phyloP scores from a whole-genome alignment of 179 eudicot genomes.

The Sideroxylon spinosum region DNA sequence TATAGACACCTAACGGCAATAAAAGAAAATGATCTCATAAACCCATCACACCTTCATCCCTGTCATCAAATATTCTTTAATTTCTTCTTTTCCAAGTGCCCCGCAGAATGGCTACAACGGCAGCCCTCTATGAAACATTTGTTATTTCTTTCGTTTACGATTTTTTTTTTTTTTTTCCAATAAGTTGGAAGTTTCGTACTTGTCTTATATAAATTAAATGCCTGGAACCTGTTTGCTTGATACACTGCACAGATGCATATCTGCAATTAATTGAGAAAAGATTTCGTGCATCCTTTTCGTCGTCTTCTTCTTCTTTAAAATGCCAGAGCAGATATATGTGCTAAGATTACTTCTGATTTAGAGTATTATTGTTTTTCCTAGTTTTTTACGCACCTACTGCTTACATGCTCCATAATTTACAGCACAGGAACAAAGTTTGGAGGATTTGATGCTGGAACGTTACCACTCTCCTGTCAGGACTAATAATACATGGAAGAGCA shows the following conservation, averaged over 20 bases:
- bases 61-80: no score
- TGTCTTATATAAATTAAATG: not conserved
- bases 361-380: no score
- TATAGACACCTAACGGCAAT: no score
- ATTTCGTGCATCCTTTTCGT: not conserved
- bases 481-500: conserved; percentile 20
- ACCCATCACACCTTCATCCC: no score
- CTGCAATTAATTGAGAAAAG: not conserved
- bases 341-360: no score
- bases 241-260: not conserved
- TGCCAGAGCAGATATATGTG: not conserved
- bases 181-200: no score
- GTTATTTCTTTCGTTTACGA: not conserved
- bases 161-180: not conserved
- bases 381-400: not conserved
- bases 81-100: no score
- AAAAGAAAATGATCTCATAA: no score
- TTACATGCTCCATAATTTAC: not conserved
- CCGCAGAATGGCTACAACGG: no score
- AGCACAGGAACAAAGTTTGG: not conserved
- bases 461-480: conserved; percentile 4
- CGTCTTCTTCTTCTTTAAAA: not conserved
- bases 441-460: conserved; percentile 5
- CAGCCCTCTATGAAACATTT: no score
- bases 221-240: not conserved